Evolutionary conservation across 2,329 filamentous ascomycete species (phyloP).

Genomic region (Beauveria asiatica): DNA sequence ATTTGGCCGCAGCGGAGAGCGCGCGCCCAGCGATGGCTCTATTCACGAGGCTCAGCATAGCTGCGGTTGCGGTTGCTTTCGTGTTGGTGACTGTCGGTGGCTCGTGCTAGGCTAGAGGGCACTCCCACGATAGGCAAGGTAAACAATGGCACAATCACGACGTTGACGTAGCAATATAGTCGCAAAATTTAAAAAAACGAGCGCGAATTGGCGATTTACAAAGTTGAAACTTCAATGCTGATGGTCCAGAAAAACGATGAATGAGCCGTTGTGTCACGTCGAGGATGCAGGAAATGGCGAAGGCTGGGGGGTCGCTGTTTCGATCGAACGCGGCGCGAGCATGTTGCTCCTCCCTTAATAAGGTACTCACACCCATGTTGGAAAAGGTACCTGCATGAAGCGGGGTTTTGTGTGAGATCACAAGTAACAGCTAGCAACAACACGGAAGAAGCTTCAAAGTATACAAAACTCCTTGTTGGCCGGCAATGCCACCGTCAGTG

Average conservation of each 20-base stretch:
- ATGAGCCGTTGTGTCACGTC: constrained; percentile 2
- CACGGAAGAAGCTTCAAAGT: neutral
- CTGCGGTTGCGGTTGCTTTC: neutral
- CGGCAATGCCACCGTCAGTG: fast-evolving
- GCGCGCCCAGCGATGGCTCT: constrained; percentile 30
- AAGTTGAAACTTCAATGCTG: neutral
- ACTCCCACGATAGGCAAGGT: neutral
- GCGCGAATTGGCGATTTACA: neutral
- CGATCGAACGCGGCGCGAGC: constrained; percentile 10
- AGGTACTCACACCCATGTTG: neutral
- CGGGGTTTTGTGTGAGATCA: neutral
- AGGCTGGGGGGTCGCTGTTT: constrained; percentile 5
- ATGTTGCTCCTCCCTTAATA: constrained; percentile 1
- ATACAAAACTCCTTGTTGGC: neutral
- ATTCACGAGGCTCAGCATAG: constrained; percentile 35
- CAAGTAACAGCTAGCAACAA: neutral
- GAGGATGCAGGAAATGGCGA: constrained; percentile 9
- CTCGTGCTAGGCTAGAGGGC: neutral
- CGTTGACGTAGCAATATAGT: neutral
- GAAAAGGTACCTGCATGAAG: neutral
- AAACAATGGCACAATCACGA: neutral
- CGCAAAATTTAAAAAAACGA: neutral
- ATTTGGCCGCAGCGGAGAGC: constrained; percentile 14
- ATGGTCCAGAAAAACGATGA: neutral
- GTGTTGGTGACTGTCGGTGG: neutral